Conservation (phyloP, 805 yeast genomes). For the Metschnikowia santaceciliae region DNA sequence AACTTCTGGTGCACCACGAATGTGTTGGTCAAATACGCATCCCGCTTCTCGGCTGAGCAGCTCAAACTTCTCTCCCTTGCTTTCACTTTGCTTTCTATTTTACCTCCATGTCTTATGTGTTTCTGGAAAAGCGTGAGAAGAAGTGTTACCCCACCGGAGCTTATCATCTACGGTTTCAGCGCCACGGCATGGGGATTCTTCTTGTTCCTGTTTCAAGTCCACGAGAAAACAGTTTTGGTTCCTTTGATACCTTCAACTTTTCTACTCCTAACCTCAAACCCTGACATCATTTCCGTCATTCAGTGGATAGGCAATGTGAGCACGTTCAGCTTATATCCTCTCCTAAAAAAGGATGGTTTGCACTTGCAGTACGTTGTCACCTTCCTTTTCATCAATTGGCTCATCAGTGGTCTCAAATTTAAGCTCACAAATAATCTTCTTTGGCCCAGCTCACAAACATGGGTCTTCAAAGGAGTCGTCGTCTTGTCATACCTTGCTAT, state of each 20-base stretch:
- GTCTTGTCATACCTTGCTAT: slow-evolving; percentile 40
- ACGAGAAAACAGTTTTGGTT: slow-evolving; percentile 85
- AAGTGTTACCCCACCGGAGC: slow-evolving; percentile 16
- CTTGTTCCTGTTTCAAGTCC: slow-evolving; percentile 92
- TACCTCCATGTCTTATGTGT: slow-evolving; percentile 29
- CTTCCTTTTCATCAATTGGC: slow-evolving; percentile 69
- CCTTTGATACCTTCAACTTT: slow-evolving; percentile 85
- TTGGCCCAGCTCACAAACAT: slow-evolving; percentile 19
- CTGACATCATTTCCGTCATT: slow-evolving; percentile 63
- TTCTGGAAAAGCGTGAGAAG: slow-evolving; percentile 34
- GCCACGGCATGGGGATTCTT: slow-evolving; percentile 85
- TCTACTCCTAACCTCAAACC: slow-evolving; percentile 50
- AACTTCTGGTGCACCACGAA: slow-evolving; percentile 97
- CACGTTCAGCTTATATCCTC: slow-evolving; percentile 83
- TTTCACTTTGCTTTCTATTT: slow-evolving; percentile 42
- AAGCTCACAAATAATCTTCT: slow-evolving; percentile 18
- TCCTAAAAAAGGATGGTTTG: slow-evolving; percentile 72
- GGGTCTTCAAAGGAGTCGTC: slow-evolving; percentile 26
- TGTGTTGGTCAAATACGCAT: slow-evolving; percentile 65
- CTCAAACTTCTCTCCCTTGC: slow-evolving; percentile 56
- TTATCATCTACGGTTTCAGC: slow-evolving; percentile 62
- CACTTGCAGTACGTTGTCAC: slow-evolving; percentile 66
- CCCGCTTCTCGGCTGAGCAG: slow-evolving; percentile 48
- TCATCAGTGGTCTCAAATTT: slow-evolving; percentile 60
- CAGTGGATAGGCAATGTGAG: slow-evolving; percentile 87